Evolutionary conservation across 345 rosid species (phyloP).

Genomic region (Populus alba): DNA sequence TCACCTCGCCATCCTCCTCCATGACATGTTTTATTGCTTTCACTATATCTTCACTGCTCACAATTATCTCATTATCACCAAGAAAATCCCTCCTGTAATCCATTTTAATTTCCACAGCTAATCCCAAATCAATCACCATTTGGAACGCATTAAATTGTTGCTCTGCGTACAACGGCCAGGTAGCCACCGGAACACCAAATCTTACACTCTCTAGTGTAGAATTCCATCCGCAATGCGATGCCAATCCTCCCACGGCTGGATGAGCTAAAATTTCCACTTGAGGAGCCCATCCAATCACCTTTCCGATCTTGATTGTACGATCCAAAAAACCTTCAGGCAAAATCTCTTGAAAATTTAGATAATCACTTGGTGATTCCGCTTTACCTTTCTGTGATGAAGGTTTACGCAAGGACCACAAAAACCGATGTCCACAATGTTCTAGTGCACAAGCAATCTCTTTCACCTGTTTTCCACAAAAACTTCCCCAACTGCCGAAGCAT

Average conservation of each 20-base stretch:
- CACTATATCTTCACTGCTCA: background rate
- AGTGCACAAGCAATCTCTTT: constrained; percentile 17
- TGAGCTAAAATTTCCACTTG: background rate
- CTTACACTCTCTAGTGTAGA: constrained; percentile 4
- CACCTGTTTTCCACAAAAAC: constrained; percentile 8
- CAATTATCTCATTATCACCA: background rate
- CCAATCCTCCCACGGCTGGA: constrained; percentile 4
- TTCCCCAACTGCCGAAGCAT: constrained; percentile 23
- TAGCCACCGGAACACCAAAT: constrained; percentile 4
- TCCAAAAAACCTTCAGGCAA: constrained; percentile 1
- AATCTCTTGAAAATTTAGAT: background rate
- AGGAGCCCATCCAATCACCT: constrained; percentile 14
- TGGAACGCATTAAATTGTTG: constrained; percentile 5
- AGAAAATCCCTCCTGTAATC: background rate
- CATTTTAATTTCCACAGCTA: background rate
- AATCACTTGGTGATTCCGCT: background rate
- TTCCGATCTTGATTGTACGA: background rate
- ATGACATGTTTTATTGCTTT: constrained; percentile 2
- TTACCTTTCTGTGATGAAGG: background rate
- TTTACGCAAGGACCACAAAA: constrained; percentile 23
- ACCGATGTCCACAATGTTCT: constrained; percentile 2
- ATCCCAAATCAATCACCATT: constrained; percentile 5
- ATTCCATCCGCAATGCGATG: constrained; percentile 13
- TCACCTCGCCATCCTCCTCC: background rate
- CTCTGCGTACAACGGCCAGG: constrained; percentile 9